Base-by-base conservation (phyloP, 1,284 basidiomycete genomes). In the Puccinia polysora region DNA sequence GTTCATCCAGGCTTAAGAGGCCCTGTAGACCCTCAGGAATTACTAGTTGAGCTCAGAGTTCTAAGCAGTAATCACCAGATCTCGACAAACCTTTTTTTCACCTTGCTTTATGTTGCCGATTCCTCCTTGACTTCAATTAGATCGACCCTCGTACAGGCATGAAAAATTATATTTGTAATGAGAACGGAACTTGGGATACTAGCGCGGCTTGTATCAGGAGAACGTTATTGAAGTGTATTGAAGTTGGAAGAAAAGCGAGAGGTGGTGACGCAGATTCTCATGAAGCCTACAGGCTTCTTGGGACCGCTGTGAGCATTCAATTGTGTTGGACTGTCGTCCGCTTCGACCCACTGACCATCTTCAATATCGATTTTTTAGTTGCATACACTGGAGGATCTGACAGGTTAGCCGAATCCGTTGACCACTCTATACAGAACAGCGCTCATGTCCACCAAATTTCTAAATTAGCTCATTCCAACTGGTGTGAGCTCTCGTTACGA, bases 161-260 rank as follows among this genome's bases (percentile, higher is more conserved):
- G 91, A 96, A 96, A 83, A 93, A 94, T 78, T 97, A 95, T 79
- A 93, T 96, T 73, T 90, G 90, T 1, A 94, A 94, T 75, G 81
- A 81, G 78, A 56, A 32, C 87, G 87, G 85, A 75, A 73, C 45
- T 69, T 97, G 92, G 91, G 90, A 92, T 75, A 96, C 93, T 0
- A 92, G 90, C 2, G 89, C 88, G 75, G 88, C 86, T 0, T 86
- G 91, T 25, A 87, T 95, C 34, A 84, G 91, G 49, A 85, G 88
- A 30, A 87, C 86, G 0, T 82, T 97, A n/a, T 84, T 88, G 76
- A 82, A 84, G 40, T 90, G 88, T 78, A 84, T 85, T 75, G 81
- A 84, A 47, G 81, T 73, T 84, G 91, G 83, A 18, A 76, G 78
- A 12, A 82, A 83, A 74, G 85, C 87, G 71, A 81, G 84, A 70